Evolutionary conservation across 306 rosid species (phyloP).

Genomic region (Quercus parvula): DNA sequence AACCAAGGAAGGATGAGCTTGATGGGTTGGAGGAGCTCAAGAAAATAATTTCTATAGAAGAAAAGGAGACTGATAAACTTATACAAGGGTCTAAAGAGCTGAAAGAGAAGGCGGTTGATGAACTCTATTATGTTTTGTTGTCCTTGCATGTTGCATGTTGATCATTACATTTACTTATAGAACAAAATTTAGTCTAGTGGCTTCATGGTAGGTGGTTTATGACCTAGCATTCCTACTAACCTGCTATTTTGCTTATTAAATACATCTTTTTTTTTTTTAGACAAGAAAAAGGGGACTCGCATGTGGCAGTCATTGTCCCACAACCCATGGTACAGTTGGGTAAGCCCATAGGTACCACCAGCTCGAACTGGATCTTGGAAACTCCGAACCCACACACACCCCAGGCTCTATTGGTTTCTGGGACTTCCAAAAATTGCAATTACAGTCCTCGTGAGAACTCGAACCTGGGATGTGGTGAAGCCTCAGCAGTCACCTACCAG

Average conservation of each 20-base stretch:
- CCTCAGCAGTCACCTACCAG: too few species aligned
- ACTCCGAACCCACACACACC: too few species aligned
- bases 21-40: slow-evolving; percentile 58
- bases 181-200: neutral
- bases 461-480: too few species aligned
- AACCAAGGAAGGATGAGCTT: slow-evolving; percentile 71
- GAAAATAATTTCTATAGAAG: slow-evolving; percentile 60
- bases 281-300: too few species aligned
- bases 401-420: too few species aligned
- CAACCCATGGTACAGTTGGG: too few species aligned
- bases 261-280: neutral
- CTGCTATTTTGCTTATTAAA: neutral
- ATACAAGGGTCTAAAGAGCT: slow-evolving; percentile 67
- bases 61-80: slow-evolving; percentile 63
- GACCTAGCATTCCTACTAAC: neutral
- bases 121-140: slow-evolving; percentile 7
- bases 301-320: too few species aligned
- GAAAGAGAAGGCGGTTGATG: slow-evolving; percentile 66
- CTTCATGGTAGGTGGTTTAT: neutral
- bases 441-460: too few species aligned
- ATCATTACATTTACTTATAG: neutral
- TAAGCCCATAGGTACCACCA: too few species aligned
- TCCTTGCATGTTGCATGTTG: slow-evolving; percentile 14
- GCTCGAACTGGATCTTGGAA: too few species aligned
- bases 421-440: too few species aligned